These are phyloP conservation scores for Hypericum perforatum DNA, from an alignment of 345 rosid genomes.

Conservation along the genomic window DNA sequence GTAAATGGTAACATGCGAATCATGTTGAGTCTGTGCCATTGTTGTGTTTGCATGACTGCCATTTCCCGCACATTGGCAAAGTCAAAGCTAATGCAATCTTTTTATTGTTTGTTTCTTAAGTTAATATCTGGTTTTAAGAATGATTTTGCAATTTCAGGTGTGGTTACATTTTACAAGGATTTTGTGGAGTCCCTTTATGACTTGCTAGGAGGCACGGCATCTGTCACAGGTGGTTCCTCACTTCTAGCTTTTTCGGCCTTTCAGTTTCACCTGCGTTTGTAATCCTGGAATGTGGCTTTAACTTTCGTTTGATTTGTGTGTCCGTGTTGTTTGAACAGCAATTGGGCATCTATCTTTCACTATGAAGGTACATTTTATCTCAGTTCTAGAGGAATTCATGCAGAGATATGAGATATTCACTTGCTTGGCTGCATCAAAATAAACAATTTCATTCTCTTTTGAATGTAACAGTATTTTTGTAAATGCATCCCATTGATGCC, in stretches of 20 bases:
- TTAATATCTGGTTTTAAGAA: not conserved
- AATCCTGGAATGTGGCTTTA: not conserved
- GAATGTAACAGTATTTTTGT: no score
- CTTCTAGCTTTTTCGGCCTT: not conserved
- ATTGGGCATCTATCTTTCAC: constrained; percentile 70
- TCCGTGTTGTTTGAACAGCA: constrained; percentile 26
- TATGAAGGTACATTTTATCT: constrained; percentile 37
- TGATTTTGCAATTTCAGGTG: constrained; percentile 36
- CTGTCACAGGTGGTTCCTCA: constrained; percentile 39
- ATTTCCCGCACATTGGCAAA: no score
- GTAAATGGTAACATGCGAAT: no score
- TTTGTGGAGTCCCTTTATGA: constrained; percentile 62
- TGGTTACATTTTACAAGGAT: constrained; percentile 62
- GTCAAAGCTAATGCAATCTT: no score
- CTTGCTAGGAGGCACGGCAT: constrained; percentile 50
- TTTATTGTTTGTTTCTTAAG: not conserved
- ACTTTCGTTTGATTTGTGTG: not conserved
- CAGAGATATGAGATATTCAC: no score
- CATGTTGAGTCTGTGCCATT: no score
- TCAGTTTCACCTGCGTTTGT: not conserved
- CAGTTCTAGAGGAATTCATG: no score
- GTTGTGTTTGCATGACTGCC: no score
- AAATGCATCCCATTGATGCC: no score
- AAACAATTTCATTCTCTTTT: no score
- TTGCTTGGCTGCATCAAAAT: no score